Conservation (phyloP, 2,329 filamentous ascomycete species). For the Lachnellula hyalina region DNA sequence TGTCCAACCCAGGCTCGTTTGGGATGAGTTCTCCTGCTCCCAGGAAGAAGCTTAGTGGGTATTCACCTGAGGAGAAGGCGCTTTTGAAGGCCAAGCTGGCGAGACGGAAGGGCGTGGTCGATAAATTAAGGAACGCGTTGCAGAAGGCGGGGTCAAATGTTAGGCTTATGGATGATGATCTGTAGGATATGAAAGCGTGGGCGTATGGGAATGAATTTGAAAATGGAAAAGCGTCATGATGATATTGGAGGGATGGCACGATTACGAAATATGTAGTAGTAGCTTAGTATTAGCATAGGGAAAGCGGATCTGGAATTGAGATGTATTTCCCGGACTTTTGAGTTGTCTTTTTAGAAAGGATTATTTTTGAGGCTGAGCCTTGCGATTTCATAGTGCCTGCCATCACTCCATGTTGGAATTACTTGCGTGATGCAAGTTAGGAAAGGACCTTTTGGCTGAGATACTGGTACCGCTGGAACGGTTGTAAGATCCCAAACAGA, state of each 20-base stretch:
- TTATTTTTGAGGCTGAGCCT: no score
- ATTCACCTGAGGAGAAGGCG: slow-evolving; percentile 53
- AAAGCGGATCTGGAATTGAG: background rate
- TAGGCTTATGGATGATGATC: slow-evolving; percentile 26
- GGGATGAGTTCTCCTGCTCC: slow-evolving; percentile 34
- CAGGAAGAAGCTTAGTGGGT: slow-evolving; percentile 58
- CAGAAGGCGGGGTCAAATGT: slow-evolving; percentile 28
- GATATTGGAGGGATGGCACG: background rate
- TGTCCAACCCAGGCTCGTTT: slow-evolving; percentile 24
- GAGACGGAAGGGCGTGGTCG: slow-evolving; percentile 48
- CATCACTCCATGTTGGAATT: no score
- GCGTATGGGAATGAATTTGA: background rate
- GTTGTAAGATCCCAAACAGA: no score
- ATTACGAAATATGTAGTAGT: background rate
- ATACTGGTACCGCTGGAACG: no score
- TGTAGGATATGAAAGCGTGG: slow-evolving; percentile 8
- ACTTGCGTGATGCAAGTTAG: no score
- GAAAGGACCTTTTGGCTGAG: no score
- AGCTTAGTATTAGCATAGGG: background rate
- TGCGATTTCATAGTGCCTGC: no score
- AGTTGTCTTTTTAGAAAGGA: no score
- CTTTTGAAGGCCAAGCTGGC: slow-evolving; percentile 49
- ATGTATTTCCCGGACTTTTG: no score
- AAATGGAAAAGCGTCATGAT: background rate
- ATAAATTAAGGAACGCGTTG: slow-evolving; percentile 39